Percentiles rank a stretch among this genome's conserved stretches.
These are phyloP conservation scores for Xylaria venustula DNA, from an alignment of 495 filamentous ascomycete genomes.

Conservation along the genomic window DNA sequence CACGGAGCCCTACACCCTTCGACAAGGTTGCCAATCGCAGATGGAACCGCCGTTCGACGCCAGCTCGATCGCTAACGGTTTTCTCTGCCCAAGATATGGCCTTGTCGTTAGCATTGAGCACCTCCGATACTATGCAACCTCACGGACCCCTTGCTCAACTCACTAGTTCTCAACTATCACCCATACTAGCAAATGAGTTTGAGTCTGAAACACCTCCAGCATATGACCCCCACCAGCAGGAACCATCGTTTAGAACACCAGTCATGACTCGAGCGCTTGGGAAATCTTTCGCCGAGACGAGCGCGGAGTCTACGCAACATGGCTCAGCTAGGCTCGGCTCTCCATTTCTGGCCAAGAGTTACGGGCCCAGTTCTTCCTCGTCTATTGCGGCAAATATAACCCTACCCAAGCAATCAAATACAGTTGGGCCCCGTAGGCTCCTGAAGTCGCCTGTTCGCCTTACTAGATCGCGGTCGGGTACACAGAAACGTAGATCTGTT, in stretches of 20 bases:
- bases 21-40: conserved; percentile 51
- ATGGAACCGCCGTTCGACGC: conserved; percentile 41
- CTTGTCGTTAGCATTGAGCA: conserved; percentile 77
- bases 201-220: conserved; percentile 5
- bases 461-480: conserved; percentile 40
- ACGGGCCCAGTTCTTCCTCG: conserved; percentile 49
- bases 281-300: neutral
- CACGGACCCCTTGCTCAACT: conserved; percentile 66
- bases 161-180: conserved; percentile 33
- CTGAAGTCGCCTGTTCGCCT: conserved; percentile 47
- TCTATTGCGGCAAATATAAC: conserved; percentile 39
- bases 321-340: conserved; percentile 55
- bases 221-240: conserved; percentile 13
- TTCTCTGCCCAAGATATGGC: conserved; percentile 77
- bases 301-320: conserved; percentile 11
- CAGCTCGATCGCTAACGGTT: conserved; percentile 32
- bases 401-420: conserved; percentile 41
- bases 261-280: neutral
- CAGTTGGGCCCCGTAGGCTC: conserved; percentile 40
- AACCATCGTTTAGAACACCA: conserved; percentile 4
- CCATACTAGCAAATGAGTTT: conserved; percentile 20
- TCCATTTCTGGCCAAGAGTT: conserved; percentile 56
- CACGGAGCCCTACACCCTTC: conserved; percentile 73
- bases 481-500: conserved; percentile 43
- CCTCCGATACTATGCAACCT: conserved; percentile 74